Evolutionary conservation across 2,329 filamentous ascomycete species (phyloP).

Genomic region (Fusarium brevicatenulatum): DNA sequence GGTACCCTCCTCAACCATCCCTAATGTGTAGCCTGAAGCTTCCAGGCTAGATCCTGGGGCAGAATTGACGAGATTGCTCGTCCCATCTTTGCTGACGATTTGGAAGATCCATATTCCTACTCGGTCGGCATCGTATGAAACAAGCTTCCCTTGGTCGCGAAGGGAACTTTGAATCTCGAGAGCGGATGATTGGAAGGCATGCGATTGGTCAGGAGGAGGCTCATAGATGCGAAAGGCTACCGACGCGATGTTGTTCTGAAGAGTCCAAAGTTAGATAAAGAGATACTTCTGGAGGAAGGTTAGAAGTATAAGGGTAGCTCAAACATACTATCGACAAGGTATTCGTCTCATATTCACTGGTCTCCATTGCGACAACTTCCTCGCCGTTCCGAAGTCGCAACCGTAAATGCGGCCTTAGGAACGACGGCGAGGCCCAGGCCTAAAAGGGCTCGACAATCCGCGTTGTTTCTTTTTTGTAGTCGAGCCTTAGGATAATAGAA

Average conservation of each 20-base stretch:
- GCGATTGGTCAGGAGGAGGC: slow-evolving; percentile 55
- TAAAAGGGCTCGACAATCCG: slow-evolving; percentile 18
- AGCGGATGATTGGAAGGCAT: slow-evolving; percentile 57
- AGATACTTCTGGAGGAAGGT: background rate
- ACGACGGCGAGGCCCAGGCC: slow-evolving; percentile 35
- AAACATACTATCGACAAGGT: slow-evolving; percentile 63
- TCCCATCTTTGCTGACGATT: slow-evolving; percentile 56
- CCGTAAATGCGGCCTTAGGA: slow-evolving; percentile 42
- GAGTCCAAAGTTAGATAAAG: slow-evolving; percentile 29
- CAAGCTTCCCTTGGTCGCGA: slow-evolving; percentile 63
- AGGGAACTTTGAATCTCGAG: slow-evolving; percentile 63
- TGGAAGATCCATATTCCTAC: slow-evolving; percentile 66
- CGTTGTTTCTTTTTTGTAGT: slow-evolving; percentile 1
- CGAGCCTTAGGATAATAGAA: slow-evolving; percentile 15
- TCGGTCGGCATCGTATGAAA: slow-evolving; percentile 61
- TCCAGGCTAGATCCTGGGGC: slow-evolving; percentile 55
- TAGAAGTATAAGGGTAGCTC: background rate
- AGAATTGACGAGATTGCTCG: slow-evolving; percentile 34
- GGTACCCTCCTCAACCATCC: slow-evolving; percentile 59
- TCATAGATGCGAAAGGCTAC: slow-evolving; percentile 67
- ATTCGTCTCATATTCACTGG: slow-evolving; percentile 72
- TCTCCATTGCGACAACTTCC: slow-evolving; percentile 66
- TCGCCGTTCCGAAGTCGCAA: slow-evolving; percentile 43
- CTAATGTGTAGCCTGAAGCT: slow-evolving; percentile 56
- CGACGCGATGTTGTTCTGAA: slow-evolving; percentile 66